Conservation (phyloP, 1,284 basidiomycete genomes). For the Pseudomicrostroma phylloplanum region DNA sequence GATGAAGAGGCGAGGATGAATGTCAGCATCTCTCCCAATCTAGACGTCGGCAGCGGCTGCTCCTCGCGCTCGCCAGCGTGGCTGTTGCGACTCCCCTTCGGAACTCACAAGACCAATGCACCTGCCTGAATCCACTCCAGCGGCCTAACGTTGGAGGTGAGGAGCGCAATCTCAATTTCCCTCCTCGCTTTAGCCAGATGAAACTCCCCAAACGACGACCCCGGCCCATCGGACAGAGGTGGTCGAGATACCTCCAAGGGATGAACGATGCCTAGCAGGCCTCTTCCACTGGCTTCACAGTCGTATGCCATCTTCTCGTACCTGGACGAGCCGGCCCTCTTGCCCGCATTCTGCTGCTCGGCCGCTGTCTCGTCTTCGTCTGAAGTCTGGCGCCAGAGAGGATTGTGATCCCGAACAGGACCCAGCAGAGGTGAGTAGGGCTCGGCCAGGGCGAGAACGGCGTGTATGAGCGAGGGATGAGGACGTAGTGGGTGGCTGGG, state of each 20-base stretch:
- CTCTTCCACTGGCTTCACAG: constrained; percentile 1
- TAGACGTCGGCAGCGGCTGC: no score
- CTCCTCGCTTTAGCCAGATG: constrained; percentile 14
- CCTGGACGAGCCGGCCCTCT: background rate
- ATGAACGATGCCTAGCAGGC: background rate
- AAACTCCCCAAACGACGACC: constrained; percentile 15
- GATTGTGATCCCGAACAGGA: background rate
- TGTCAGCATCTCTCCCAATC: no score
- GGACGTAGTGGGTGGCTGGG: constrained; percentile 6
- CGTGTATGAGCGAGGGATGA: background rate
- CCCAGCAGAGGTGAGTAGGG: background rate
- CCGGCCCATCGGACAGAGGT: background rate
- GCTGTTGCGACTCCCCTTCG: no score
- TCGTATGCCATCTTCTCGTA: background rate
- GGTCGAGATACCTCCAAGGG: background rate
- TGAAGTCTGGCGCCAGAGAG: background rate
- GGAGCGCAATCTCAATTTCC: constrained; percentile 13
- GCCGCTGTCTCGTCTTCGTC: background rate
- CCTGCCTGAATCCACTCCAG: constrained; percentile 17
- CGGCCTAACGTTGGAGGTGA: constrained; percentile 8
- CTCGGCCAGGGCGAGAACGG: background rate
- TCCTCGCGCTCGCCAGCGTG: no score
- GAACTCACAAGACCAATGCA: constrained; percentile 8
- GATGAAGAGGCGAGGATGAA: background rate
- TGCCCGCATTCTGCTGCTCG: background rate